Percentiles rank a stretch among this genome's conserved stretches.
These are phyloP conservation scores for Vitis riparia DNA, from an alignment of 164 flowering plant species.

Conservation along the genomic window DNA sequence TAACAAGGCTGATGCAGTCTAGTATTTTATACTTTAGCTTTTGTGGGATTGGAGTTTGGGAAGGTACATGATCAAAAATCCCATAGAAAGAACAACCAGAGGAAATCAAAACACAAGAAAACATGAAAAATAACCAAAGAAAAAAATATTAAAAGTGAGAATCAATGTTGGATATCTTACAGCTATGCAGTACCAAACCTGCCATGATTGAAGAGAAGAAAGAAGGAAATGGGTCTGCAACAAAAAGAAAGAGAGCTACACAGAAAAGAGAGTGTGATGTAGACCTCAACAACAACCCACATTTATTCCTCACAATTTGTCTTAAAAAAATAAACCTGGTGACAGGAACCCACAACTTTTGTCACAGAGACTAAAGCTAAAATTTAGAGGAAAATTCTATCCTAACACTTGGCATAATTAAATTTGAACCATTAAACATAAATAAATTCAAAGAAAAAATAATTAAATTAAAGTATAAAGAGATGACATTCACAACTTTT, in stretches of 20 bases:
- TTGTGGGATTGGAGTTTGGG: slow-evolving; percentile 13
- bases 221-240: slow-evolving; percentile 28
- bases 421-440: too few relatives aligned
- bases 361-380: slow-evolving; percentile 30
- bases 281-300: slow-evolving; percentile 20
- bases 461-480: too few relatives aligned
- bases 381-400: neutral
- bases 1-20: slow-evolving; percentile 29
- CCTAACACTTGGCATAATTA: too few relatives aligned
- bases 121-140: neutral
- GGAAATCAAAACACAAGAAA: slow-evolving; percentile 8
- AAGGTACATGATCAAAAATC: slow-evolving; percentile 19
- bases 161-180: slow-evolving; percentile 34
- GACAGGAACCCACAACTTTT: slow-evolving; percentile 26
- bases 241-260: slow-evolving; percentile 14
- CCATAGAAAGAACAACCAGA: slow-evolving; percentile 10
- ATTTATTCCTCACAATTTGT: slow-evolving; percentile 22
- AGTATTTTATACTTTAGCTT: slow-evolving; percentile 5
- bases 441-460: too few relatives aligned
- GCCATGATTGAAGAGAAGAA: slow-evolving; percentile 44
- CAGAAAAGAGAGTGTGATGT: slow-evolving; percentile 18
- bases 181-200: slow-evolving; percentile 37
- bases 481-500: too few relatives aligned
- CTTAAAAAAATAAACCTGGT: slow-evolving; percentile 9
- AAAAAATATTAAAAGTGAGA: slow-evolving; percentile 7